phyloP scores from a whole-genome alignment of 2,329 filamentous ascomycete species.

The Aspergillus sp. region DNA sequence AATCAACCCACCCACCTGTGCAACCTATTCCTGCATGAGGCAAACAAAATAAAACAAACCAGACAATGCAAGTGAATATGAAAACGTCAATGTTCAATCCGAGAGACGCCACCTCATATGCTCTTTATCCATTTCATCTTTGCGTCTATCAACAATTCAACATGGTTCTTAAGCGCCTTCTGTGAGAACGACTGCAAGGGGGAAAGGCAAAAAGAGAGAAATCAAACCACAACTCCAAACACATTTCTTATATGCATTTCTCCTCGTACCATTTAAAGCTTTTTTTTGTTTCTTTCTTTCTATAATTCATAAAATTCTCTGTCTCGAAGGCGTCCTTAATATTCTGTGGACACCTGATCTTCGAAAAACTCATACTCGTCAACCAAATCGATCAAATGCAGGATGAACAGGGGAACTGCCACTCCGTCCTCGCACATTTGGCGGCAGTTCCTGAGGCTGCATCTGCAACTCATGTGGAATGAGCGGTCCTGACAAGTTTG shows the following conservation, averaged over 20 bases:
- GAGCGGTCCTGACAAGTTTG: conserved; percentile 29
- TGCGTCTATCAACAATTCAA: neutral
- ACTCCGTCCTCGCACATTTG: conserved; percentile 27
- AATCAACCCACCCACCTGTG: too few species aligned
- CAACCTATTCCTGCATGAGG: neutral
- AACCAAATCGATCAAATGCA: conserved; percentile 15
- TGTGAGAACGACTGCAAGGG: neutral
- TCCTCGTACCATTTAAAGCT: neutral
- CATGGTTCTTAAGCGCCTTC: neutral
- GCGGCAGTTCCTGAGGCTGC: conserved; percentile 17
- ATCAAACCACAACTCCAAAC: neutral
- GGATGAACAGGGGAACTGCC: conserved; percentile 33
- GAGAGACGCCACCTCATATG: neutral
- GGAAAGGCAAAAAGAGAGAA: neutral
- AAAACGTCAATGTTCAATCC: neutral
- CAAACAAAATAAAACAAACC: neutral
- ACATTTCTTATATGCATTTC: neutral
- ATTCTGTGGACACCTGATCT: neutral
- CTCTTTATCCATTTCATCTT: neutral
- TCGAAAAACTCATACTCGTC: neutral
- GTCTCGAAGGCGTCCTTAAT: neutral
- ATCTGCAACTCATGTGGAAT: conserved; percentile 22
- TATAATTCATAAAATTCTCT: neutral
- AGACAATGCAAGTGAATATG: neutral
- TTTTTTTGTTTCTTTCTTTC: neutral